These are phyloP conservation scores for Saccharum spontaneum DNA, from an alignment of 176 grass and related monocot species.

Conservation along the genomic window DNA sequence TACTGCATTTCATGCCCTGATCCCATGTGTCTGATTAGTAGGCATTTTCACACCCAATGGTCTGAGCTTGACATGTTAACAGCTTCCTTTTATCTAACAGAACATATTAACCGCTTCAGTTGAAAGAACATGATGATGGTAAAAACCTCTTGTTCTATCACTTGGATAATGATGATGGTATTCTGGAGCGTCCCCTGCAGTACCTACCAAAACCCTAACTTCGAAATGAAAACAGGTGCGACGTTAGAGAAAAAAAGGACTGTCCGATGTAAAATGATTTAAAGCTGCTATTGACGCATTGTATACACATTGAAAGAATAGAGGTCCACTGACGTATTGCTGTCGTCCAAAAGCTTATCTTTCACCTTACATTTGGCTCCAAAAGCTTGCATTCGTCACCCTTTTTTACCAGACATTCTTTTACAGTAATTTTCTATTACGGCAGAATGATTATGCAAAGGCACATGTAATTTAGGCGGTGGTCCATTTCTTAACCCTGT, in stretches of 20 bases:
- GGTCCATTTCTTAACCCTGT: slow-evolving; percentile 39
- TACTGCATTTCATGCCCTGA: not conserved
- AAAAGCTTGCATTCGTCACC: slow-evolving; percentile 35
- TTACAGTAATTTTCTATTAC: slow-evolving; percentile 33
- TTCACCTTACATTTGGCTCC: slow-evolving; percentile 23
- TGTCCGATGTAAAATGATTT: slow-evolving; percentile 21
- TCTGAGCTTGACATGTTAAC: not conserved
- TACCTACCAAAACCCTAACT: slow-evolving; percentile 16
- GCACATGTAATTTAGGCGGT: slow-evolving; percentile 28
- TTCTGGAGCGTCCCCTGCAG: slow-evolving; percentile 9
- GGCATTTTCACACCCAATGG: not conserved
- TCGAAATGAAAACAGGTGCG: slow-evolving; percentile 31
- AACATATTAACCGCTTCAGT: not conserved
- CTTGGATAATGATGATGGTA: not conserved
- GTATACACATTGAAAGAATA: slow-evolving; percentile 28
- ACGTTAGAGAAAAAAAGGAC: slow-evolving; percentile 19
- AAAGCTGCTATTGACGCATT: slow-evolving; percentile 30
- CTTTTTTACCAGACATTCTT: slow-evolving; percentile 6
- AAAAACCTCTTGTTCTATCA: not conserved
- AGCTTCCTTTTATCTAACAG: not conserved
- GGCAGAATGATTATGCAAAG: slow-evolving; percentile 14
- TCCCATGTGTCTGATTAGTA: not conserved
- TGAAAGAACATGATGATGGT: slow-evolving; percentile 17
- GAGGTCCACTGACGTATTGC: slow-evolving; percentile 39
- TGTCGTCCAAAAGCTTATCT: slow-evolving; percentile 49